Evolutionary conservation across 306 rosid genomes (phyloP), one percentile per base, ranked within the genome.

Genomic region (Amphicarpaea edgeworthii): DNA sequence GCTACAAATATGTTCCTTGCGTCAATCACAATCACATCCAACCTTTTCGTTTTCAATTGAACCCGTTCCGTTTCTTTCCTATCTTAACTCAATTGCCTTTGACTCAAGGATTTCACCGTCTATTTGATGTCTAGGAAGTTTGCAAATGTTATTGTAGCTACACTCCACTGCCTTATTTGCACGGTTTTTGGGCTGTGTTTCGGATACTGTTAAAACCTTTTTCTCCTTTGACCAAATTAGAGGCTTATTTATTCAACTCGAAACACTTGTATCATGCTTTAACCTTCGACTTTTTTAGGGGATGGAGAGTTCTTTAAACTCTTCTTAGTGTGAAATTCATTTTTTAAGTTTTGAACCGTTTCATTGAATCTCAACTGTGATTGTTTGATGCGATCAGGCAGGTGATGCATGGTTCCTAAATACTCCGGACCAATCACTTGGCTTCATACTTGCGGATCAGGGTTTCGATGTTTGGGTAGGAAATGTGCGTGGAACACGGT

Each of bases 401-500:
- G 98, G 98, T 61, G 98, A 95, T 84, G 90, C 82, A 20, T 95
- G 98, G 97, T 95, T 95, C 82, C 88, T 95, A 47, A 88, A 95
- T 82, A 79, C 83, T 61, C 90, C 91, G 0, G 84, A 85, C 42
- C 93, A 95, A 74, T 95, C 97, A 45, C 66, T 95, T 77, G 98
- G 98, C 69, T 95, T 86, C 87, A 81, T 90, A 84, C 97, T 95
- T 61, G 97, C 97, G n/a, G 97, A 90, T 87, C 81, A 72, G n/a
- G 97, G 93, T 47, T 95, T 92, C 30, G 98, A 90, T 86, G 97
- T 95, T 57, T 95, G 98, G 98, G 93, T 90, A 16, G 98, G 97
- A 80, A 95, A 89, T 70, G 97, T 85, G 74, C 96, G 98, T 40
- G 98, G 97, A 74, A 95, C 98, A 30, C 91, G 88, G 11, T 92